Evolutionary conservation across 2,329 filamentous ascomycete genomes (phyloP), one percentile per base, ranked within the genome.

Genomic region (Cucurbitaria berberidis): DNA sequence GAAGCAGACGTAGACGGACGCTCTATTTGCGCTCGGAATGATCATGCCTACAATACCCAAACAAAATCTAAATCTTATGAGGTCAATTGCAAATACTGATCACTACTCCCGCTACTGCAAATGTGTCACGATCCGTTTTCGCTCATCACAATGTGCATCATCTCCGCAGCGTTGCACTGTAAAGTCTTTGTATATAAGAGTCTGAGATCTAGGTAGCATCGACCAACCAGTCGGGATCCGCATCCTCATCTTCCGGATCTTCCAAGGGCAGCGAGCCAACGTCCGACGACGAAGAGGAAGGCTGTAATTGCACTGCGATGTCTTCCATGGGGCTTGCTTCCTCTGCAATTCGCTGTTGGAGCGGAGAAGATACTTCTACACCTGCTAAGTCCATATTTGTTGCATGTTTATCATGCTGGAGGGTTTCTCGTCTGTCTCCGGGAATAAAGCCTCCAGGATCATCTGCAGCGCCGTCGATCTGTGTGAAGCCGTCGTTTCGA

Each of bases 231-330:
- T 87, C 84, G 3, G 85, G 85, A 57, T 87, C 84, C 2, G 84
- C 84, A 66, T 87, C 85, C 44, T 86, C 84, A 60, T 88, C 85
- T 27, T 87, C 85, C 0, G 85, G 85, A 62, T 88, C 85, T 61
- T 87, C 82, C 1, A 84, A 84, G 7, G 84, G 71, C 41, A 86
- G 66, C 5, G 83, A 86, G 0, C 78, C 80, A 0, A 51, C 45
- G 32, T 84, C 81, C 36, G 68, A 72, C 16, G 60, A 61, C 3
- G 65, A 68, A 6, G 67, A 63, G 2, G 45, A 15, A 19, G 44
- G 48, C 13, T 8, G 41, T 1, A 50, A 54, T 18, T 47, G 45
- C 49, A 48, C 44, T 4, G 39, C 16, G 3, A 19, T 27, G 21
- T 49, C 57, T 32, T 48, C 50, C 36, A 42, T 45, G 5, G 3